Evolutionary conservation across 768 basidiomycete species (phyloP).

Genomic region (Lentinula edodes): DNA sequence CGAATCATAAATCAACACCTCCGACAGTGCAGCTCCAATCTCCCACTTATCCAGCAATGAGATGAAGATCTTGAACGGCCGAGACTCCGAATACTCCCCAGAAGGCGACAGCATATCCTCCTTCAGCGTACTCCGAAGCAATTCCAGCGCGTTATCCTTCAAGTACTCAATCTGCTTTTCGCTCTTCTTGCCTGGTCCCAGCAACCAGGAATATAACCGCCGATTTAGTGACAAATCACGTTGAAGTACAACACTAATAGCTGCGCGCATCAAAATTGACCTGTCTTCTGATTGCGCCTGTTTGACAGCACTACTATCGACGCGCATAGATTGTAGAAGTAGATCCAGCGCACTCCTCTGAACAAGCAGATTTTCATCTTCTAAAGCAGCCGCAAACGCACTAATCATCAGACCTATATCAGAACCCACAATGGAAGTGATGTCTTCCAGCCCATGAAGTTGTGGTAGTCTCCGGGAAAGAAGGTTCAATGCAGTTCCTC

Average conservation of each 20-base stretch:
- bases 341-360: slow-evolving; percentile 83
- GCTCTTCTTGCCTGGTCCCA: slow-evolving; percentile 76
- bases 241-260: slow-evolving; percentile 83
- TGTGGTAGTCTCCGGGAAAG: slow-evolving; percentile 75
- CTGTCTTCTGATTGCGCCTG: slow-evolving; percentile 70
- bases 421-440: slow-evolving; percentile 67
- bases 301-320: slow-evolving; percentile 68
- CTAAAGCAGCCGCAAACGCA: slow-evolving; percentile 85
- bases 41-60: slow-evolving; percentile 97
- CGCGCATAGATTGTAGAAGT: slow-evolving; percentile 65
- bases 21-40: slow-evolving; percentile 78
- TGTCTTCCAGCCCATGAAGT: slow-evolving; percentile 66
- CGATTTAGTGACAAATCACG: slow-evolving; percentile 91
- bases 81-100: slow-evolving; percentile 67
- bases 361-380: slow-evolving; percentile 90
- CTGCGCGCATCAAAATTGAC: slow-evolving; percentile 79
- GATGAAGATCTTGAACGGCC: slow-evolving; percentile 95
- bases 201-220: slow-evolving; percentile 87
- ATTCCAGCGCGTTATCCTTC: slow-evolving; percentile 60
- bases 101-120: slow-evolving; percentile 73
- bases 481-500: slow-evolving; percentile 85
- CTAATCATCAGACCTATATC: slow-evolving; percentile 94
- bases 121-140: slow-evolving; percentile 71
- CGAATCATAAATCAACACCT: slow-evolving; percentile 78
- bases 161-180: slow-evolving; percentile 74